Percentiles rank a stretch among this genome's conserved stretches.
phyloP scores from a whole-genome alignment of 1,284 basidiomycete genomes.

The Anthracocystis walkeri region DNA sequence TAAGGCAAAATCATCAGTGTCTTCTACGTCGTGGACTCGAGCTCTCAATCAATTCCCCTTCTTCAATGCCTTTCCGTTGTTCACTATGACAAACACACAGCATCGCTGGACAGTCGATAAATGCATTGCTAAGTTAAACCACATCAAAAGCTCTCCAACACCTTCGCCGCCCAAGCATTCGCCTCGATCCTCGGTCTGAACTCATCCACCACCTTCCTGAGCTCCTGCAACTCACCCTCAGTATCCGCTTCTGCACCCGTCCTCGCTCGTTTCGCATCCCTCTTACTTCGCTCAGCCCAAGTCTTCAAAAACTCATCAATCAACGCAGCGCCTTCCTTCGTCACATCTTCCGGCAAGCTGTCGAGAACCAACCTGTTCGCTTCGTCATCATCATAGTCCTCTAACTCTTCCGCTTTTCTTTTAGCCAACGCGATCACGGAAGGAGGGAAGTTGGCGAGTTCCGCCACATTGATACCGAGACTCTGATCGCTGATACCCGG shows the following conservation, averaged over 20 bases:
- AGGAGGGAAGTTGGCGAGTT: constrained; percentile 95
- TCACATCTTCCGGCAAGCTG: constrained; percentile 73
- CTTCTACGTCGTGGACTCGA: no score
- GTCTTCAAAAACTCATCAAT: constrained; percentile 82
- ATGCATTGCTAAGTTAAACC: background rate
- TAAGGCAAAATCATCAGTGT: no score
- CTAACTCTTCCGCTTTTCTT: constrained; percentile 93
- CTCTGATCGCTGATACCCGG: constrained; percentile 81
- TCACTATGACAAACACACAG: background rate
- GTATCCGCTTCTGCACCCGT: constrained; percentile 67
- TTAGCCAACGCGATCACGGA: constrained; percentile 93
- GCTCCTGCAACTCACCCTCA: constrained; percentile 76
- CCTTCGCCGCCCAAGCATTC: constrained; percentile 81
- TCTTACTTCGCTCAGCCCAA: constrained; percentile 74
- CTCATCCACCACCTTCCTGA: constrained; percentile 77
- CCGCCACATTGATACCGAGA: constrained; percentile 97
- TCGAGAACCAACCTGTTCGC: constrained; percentile 20
- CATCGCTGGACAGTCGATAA: background rate
- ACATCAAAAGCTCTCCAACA: constrained; percentile 72
- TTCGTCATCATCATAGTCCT: constrained; percentile 79
- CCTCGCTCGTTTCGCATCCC: constrained; percentile 15
- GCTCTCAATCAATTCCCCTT: no score
- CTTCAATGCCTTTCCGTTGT: no score
- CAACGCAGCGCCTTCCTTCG: constrained; percentile 82
- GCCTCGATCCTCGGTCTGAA: constrained; percentile 78